These are phyloP conservation scores for Paspalum notatum DNA, from an alignment of 176 grass and related monocot genomes.

Conservation along the genomic window DNA sequence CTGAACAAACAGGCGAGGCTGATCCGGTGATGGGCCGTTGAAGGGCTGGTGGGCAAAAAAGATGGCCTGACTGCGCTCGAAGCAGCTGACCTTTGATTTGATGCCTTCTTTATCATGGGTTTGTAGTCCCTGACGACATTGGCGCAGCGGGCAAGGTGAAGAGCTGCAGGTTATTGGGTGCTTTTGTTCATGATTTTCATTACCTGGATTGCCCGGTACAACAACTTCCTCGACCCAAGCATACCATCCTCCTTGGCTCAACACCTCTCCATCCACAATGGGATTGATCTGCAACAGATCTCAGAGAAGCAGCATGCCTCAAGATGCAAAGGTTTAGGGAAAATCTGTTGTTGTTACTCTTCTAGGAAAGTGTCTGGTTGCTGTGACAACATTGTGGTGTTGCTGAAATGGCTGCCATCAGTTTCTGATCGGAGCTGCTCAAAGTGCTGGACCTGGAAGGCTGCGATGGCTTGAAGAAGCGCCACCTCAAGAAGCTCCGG, in stretches of 20 bases:
- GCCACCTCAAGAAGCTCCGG: constrained; percentile 22
- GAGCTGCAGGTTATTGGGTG: background rate
- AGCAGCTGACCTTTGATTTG: background rate
- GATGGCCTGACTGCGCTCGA: background rate
- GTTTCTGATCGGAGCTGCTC: background rate
- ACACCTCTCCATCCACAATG: background rate
- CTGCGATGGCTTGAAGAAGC: constrained; percentile 13
- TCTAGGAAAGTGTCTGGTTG: too few relatives aligned
- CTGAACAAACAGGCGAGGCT: background rate
- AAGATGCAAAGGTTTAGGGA: background rate
- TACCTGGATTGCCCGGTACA: background rate
- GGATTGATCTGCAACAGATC: background rate
- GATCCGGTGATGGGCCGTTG: constrained; percentile 1
- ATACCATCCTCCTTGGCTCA: background rate
- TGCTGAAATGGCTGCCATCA: background rate
- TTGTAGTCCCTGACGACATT: background rate
- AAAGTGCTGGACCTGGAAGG: constrained; percentile 38
- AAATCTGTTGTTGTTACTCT: background rate
- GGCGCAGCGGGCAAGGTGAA: background rate
- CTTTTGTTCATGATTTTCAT: background rate
- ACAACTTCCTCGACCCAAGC: background rate
- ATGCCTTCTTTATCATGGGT: background rate
- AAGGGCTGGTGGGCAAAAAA: background rate
- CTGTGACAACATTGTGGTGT: background rate
- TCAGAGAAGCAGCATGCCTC: background rate